Base-by-base conservation (phyloP, 2,329 filamentous ascomycete genomes). In the Fonsecaea pugnacius region DNA sequence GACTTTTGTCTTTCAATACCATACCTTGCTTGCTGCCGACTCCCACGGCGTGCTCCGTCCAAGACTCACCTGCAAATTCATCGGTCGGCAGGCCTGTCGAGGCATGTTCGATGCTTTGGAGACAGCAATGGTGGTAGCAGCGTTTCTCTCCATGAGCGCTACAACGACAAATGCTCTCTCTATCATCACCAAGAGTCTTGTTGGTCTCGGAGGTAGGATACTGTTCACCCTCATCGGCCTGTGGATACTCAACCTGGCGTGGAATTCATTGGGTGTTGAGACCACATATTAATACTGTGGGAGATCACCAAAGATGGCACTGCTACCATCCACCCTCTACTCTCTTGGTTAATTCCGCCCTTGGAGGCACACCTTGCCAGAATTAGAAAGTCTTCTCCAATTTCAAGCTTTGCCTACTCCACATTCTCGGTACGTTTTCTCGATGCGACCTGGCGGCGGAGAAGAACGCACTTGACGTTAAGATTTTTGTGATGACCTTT, bases 1-100 rank as follows among this genome's bases (percentile, higher is more conserved):
- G 73, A 82, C 84, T 0, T 87, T 85, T 67, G 78, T 86, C 5
- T 75, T 89, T 40, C 85, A 88, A 68, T 83, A 83, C 71, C 87
- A 89, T 72, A 78, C 87, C 59, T 87, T 84, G 81, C 80, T 89
- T 8, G 85, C 84, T 1, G 84, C 81, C 2, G 85, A 89, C 69
- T 83, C 83, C 1, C 82, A 79, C 35, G 84, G 83, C 0, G 69
- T 84, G 3, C 77, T 89, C 7, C 78, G 59, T 67, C 70, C 70
- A 70, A 79, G 63, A 59, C 72, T 69, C 6, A 32, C 64, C 27
- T 58, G 62, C 33, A 30, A 18, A 21, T 30, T 61, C 5, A n/a
- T 46, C 33, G 16, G 43, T 30, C 30, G 30, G 12, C 55, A 27
- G 53, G 30, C 50, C 46, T 53, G 48, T 4, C 40, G 40, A 67